These are phyloP conservation scores for Caloboletus firmus DNA, from an alignment of 1,284 basidiomycete genomes.

Conservation along the genomic window DNA sequence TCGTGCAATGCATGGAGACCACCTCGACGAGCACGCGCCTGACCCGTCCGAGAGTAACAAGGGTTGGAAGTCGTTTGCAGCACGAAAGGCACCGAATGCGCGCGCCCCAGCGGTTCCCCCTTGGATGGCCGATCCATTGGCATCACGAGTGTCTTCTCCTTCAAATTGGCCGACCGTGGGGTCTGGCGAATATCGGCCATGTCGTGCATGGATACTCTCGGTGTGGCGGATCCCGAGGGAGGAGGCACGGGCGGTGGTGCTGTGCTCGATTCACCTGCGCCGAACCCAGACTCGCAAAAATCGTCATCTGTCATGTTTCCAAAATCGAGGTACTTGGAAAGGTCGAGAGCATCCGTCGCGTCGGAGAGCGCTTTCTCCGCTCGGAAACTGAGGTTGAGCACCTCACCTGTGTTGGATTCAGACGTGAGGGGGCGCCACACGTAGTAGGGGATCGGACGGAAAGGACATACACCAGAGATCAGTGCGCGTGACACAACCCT, in stretches of 20 bases:
- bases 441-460: not conserved
- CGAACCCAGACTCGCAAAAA: not conserved
- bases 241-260: not conserved
- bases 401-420: constrained; percentile 13
- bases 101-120: constrained; percentile 11
- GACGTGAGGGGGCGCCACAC: not conserved
- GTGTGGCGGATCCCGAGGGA: not conserved
- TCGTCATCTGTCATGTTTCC: not conserved
- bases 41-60: not conserved
- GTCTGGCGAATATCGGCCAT: not conserved
- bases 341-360: constrained; percentile 5
- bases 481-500: not conserved
- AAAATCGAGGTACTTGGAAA: constrained; percentile 7
- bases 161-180: not conserved
- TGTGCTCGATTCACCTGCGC: not conserved
- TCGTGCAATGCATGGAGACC: constrained; percentile 14
- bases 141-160: constrained; percentile 1
- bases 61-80: not conserved
- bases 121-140: constrained; percentile 1
- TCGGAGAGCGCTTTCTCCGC: constrained; percentile 6
- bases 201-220: not conserved
- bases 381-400: not conserved
- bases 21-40: not conserved
- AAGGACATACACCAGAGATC: constrained; percentile 19
- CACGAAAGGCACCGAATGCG: constrained; percentile 19